Conservation (phyloP, 352 stramenopile genomes). For the Globisporangium perplexum region DNA sequence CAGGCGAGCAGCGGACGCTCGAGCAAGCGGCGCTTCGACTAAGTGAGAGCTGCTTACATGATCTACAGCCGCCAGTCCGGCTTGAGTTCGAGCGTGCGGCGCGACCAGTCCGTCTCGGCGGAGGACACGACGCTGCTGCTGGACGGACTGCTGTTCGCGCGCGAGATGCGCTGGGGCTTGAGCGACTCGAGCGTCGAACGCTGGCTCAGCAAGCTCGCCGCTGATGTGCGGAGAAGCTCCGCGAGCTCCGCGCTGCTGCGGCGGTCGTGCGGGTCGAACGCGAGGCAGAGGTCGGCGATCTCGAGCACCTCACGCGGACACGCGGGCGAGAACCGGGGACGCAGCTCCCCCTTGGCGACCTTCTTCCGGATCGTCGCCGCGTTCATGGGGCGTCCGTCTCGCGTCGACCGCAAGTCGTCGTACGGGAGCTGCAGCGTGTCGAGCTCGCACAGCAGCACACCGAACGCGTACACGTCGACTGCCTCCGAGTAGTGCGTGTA, state of each 20-base stretch:
- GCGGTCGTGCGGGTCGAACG: constrained; percentile 20
- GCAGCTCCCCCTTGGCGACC: constrained; percentile 24
- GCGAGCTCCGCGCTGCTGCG: constrained; percentile 22
- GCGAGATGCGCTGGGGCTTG: neutral
- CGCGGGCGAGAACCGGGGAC: constrained; percentile 18
- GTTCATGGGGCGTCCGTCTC: constrained; percentile 5
- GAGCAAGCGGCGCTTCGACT: neutral
- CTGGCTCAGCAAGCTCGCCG: constrained; percentile 14
- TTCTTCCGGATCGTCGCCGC: constrained; percentile 21
- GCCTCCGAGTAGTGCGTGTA: constrained; percentile 16
- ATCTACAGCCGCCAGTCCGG: constrained; percentile 8
- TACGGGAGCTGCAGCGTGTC: constrained; percentile 21
- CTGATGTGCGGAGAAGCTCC: constrained; percentile 16
- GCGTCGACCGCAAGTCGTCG: constrained; percentile 4
- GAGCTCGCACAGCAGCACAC: constrained; percentile 16
- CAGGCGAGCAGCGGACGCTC: neutral
- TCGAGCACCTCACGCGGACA: constrained; percentile 24
- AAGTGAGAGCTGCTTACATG: neutral
- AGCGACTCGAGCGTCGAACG: constrained; percentile 2
- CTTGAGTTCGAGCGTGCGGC: constrained; percentile 27
- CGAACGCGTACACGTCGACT: constrained; percentile 21
- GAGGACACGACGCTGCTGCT: constrained; percentile 13
- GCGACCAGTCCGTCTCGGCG: constrained; percentile 18
- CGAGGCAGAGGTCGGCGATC: constrained; percentile 26
- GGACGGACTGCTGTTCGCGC: constrained; percentile 2